Conservation (phyloP, 495 filamentous ascomycete species). For the Talaromyces wortmannii region DNA sequence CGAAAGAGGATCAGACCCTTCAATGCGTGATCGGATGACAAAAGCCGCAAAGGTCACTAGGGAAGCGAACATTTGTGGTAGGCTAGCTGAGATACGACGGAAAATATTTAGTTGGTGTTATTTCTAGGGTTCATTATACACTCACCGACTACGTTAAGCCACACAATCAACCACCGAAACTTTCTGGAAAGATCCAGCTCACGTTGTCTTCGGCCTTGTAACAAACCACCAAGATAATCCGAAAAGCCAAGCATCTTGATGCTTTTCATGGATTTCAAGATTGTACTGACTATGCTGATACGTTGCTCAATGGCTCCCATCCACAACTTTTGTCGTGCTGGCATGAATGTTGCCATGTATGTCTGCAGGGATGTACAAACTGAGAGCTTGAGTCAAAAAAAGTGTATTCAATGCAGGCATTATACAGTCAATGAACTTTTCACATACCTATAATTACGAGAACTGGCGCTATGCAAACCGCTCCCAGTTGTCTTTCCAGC, state of each 20-base stretch:
- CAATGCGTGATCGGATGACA: slow-evolving; percentile 37
- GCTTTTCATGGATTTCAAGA: slow-evolving; percentile 48
- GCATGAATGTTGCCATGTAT: slow-evolving; percentile 8
- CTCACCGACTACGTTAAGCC: slow-evolving; percentile 1
- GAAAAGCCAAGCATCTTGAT: slow-evolving; percentile 58
- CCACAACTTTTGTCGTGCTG: slow-evolving; percentile 35
- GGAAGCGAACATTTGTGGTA: slow-evolving; percentile 37
- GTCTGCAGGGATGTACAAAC: slow-evolving; percentile 15
- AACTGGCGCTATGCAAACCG: slow-evolving; percentile 33
- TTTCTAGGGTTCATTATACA: neutral
- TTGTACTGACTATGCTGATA: slow-evolving; percentile 39
- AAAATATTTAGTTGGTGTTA: neutral
- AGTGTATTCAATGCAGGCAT: slow-evolving; percentile 7
- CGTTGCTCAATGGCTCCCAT: slow-evolving; percentile 45
- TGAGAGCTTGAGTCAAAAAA: slow-evolving; percentile 19
- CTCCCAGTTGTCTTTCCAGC: slow-evolving; percentile 44
- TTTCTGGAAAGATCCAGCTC: slow-evolving; percentile 35
- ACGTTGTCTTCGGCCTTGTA: slow-evolving; percentile 31
- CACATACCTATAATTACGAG: slow-evolving; percentile 33
- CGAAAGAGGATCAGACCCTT: slow-evolving; percentile 33
- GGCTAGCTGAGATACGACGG: slow-evolving; percentile 13
- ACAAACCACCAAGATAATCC: slow-evolving; percentile 14
- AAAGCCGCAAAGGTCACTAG: slow-evolving; percentile 45
- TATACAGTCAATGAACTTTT: slow-evolving; percentile 15
- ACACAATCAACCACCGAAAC: slow-evolving; percentile 28